These are phyloP conservation scores for Amniculicola lignicola DNA, from an alignment of 495 filamentous ascomycete genomes.

Conservation along the genomic window DNA sequence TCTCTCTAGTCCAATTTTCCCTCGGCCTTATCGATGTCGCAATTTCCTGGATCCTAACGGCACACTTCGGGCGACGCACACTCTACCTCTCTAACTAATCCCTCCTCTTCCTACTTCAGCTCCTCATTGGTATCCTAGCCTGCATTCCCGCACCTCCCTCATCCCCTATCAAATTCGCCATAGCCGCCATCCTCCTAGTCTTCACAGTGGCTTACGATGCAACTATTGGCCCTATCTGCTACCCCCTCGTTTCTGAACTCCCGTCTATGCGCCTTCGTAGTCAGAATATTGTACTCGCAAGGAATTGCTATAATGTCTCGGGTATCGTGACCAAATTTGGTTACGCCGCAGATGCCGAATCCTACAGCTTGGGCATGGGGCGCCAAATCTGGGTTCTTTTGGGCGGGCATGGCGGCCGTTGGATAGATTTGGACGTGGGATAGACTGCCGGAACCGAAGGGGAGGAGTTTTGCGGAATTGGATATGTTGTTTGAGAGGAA, in stretches of 20 bases:
- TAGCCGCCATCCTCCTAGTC: conserved; percentile 66
- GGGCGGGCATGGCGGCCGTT: conserved; percentile 66
- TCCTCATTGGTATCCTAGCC: conserved; percentile 68
- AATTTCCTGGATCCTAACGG: conserved; percentile 71
- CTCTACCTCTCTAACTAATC: conserved; percentile 68
- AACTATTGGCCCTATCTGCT: conserved; percentile 73
- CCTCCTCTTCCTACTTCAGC: conserved; percentile 60
- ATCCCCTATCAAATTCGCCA: conserved; percentile 58
- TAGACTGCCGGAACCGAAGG: conserved; percentile 67
- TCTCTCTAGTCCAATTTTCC: conserved; percentile 69
- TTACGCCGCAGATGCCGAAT: conserved; percentile 59
- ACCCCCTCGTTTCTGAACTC: conserved; percentile 70
- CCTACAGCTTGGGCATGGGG: conserved; percentile 69
- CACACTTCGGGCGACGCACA: conserved; percentile 62
- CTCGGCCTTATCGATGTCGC: conserved; percentile 72
- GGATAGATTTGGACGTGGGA: conserved; percentile 72
- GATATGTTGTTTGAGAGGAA: conserved; percentile 58
- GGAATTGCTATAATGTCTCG: conserved; percentile 67
- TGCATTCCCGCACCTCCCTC: conserved; percentile 52
- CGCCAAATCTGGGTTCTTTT: conserved; percentile 76
- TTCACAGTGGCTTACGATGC: conserved; percentile 72
- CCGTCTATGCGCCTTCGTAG: conserved; percentile 69
- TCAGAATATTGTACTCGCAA: conserved; percentile 63
- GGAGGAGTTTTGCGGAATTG: conserved; percentile 67
- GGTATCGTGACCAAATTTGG: conserved; percentile 62